These are phyloP conservation scores for Conringia planisiliqua DNA, from an alignment of 345 rosid species.

Conservation along the genomic window DNA sequence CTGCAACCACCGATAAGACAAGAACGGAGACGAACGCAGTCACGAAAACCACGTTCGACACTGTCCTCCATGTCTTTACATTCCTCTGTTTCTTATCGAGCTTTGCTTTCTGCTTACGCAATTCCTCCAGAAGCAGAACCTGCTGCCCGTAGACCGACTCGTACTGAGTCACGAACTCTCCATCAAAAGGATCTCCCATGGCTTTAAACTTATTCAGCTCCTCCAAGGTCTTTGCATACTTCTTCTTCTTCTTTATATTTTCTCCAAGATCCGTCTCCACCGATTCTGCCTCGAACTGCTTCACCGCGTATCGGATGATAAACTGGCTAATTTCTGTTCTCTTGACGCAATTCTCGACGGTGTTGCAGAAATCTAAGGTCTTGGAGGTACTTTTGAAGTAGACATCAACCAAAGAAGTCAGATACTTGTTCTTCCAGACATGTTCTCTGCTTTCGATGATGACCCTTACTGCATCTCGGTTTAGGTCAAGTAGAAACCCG, in stretches of 20 bases:
- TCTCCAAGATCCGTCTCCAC: conserved; percentile 24
- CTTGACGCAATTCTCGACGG: conserved; percentile 52
- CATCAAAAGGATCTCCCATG: conserved; percentile 63
- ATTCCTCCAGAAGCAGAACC: conserved; percentile 42
- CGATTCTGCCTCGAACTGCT: conserved; percentile 48
- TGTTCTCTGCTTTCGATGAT: conserved; percentile 57
- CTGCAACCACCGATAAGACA: conserved; percentile 72
- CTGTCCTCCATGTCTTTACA: conserved; percentile 58
- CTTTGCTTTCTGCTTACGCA: conserved; percentile 44
- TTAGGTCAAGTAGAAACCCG: conserved; percentile 55
- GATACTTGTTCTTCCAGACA: conserved; percentile 55
- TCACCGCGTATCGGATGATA: conserved; percentile 53
- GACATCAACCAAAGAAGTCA: conserved; percentile 53
- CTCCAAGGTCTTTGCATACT: conserved; percentile 52
- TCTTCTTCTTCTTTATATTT: conserved; percentile 31
- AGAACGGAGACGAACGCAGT: conserved; percentile 57
- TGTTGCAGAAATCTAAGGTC: conserved; percentile 64
- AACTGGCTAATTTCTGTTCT: conserved; percentile 54
- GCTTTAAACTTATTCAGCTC: conserved; percentile 61
- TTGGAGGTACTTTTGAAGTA: conserved; percentile 59
- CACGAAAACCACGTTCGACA: conserved; percentile 61
- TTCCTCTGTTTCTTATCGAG: conserved; percentile 64
- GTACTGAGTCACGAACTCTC: conserved; percentile 49
- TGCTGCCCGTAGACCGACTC: conserved; percentile 47
- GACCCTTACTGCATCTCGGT: conserved; percentile 53